Conservation (phyloP, 169 alveolate species). For the Cryptosporidium baileyi region DNA sequence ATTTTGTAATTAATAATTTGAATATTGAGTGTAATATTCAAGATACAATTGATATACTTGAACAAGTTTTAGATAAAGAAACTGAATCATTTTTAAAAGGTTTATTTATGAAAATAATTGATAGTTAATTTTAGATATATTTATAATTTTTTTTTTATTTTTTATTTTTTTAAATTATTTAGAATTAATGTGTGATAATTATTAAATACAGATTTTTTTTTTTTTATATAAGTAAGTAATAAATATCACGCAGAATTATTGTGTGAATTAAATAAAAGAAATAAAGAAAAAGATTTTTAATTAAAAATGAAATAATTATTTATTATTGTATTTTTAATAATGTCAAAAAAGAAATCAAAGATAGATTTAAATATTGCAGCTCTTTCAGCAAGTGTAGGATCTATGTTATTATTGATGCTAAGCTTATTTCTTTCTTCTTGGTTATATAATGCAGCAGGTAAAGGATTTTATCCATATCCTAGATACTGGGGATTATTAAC, state of each 20-base stretch:
- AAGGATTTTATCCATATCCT: slow-evolving; percentile 67
- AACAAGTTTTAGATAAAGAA: slow-evolving; percentile 16
- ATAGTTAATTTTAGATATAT: background rate
- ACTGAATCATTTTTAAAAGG: slow-evolving; percentile 23
- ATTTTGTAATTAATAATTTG: background rate
- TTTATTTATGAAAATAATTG: slow-evolving; percentile 18
- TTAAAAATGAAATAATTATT: background rate
- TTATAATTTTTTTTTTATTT: too few species aligned
- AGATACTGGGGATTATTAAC: slow-evolving; percentile 68
- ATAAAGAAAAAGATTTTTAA: background rate
- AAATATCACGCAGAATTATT: too few species aligned
- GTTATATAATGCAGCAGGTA: slow-evolving; percentile 68
- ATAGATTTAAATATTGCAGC: slow-evolving; percentile 52
- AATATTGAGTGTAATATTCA: background rate
- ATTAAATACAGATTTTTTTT: background rate
- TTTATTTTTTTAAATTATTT: too few species aligned
- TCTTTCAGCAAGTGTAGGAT: slow-evolving; percentile 66
- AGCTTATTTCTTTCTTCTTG: slow-evolving; percentile 53
- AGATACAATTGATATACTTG: slow-evolving; percentile 10
- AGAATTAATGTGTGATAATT: too few species aligned
- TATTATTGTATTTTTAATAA: background rate
- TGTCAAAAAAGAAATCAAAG: slow-evolving; percentile 49
- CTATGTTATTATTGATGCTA: slow-evolving; percentile 45
- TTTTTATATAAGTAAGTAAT: background rate
- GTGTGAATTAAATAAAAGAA: too few species aligned